A percentile compares a stretch with the other conserved stretches of the same genome.
Evolutionary conservation across 1,139 yeast genomes (phyloP).

Genomic region (Arxiozyma telluris): DNA sequence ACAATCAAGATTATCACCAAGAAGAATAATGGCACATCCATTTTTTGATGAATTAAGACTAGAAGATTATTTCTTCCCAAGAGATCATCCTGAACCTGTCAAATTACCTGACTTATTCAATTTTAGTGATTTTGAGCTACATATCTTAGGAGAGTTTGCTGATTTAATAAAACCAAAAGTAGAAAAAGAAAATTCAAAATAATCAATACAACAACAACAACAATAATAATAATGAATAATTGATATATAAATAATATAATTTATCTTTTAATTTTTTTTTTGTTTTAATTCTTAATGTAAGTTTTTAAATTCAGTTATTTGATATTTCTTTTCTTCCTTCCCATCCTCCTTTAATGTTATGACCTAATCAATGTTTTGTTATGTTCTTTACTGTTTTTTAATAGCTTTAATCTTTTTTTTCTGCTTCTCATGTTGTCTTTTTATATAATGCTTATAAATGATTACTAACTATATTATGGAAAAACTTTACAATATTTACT

Average conservation of each 20-base stretch:
- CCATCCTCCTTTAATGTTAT: not conserved
- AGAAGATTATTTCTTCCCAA: constrained; percentile 49
- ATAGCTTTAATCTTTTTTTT: too few relatives aligned
- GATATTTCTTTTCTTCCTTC: too few relatives aligned
- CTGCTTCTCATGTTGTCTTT: too few relatives aligned
- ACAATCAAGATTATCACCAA: constrained; percentile 54
- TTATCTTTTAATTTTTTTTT: not conserved
- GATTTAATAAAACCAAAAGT: constrained; percentile 23
- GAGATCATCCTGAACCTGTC: constrained; percentile 36
- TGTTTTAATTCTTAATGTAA: not conserved
- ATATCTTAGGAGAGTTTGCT: constrained; percentile 33
- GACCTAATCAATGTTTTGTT: too few relatives aligned
- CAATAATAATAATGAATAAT: not conserved
- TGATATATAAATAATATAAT: not conserved
- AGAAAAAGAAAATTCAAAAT: constrained; percentile 2
- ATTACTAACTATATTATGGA: not conserved
- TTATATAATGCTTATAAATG: not conserved
- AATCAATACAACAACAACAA: not conserved
- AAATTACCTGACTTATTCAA: constrained; percentile 34
- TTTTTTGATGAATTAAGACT: constrained; percentile 62
- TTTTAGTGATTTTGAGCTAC: constrained; percentile 35
- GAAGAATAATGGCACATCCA: constrained; percentile 58
- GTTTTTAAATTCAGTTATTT: too few relatives aligned
- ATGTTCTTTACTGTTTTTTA: too few relatives aligned
- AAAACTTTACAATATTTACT: too few relatives aligned